A percentile compares a stretch with the other conserved stretches of the same genome.
Conservation (phyloP, 345 rosid genomes). For the Bruguiera sexangula region DNA sequence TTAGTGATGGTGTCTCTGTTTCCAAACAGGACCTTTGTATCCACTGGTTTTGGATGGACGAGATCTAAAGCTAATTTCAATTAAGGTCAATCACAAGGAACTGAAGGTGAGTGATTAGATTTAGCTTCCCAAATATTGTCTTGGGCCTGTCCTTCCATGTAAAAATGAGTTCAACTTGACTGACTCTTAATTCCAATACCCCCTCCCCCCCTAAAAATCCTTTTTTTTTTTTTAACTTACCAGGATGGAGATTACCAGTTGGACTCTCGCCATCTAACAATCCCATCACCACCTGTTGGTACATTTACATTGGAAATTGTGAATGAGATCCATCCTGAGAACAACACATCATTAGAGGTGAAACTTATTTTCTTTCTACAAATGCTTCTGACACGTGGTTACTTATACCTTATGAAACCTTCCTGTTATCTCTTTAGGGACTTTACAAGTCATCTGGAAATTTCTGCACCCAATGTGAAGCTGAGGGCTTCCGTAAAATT, state of each 20-base stretch:
- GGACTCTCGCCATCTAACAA: slow-evolving; percentile 66
- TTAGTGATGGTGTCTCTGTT: neutral
- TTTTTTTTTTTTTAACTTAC: neutral
- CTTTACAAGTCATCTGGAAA: slow-evolving; percentile 92
- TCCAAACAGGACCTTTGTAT: slow-evolving; percentile 53
- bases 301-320: slow-evolving; percentile 70
- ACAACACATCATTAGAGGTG: slow-evolving; percentile 91
- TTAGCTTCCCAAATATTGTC: neutral
- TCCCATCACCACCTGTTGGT: slow-evolving; percentile 57
- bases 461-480: slow-evolving; percentile 98
- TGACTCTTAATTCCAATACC: neutral
- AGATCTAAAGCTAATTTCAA: slow-evolving; percentile 66
- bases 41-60: slow-evolving; percentile 83
- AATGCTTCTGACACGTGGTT: slow-evolving; percentile 7
- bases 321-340: slow-evolving; percentile 81
- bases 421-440: slow-evolving; percentile 44
- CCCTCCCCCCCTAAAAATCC: no score
- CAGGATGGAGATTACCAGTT: slow-evolving; percentile 66
- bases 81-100: slow-evolving; percentile 61
- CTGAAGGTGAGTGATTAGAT: slow-evolving; percentile 53
- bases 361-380: slow-evolving; percentile 1
- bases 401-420: neutral
- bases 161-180: neutral
- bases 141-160: neutral
- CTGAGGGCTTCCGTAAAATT: slow-evolving; percentile 94